Conservation (phyloP, 495 filamentous ascomycete genomes). For the Aspergillus nanangensis region DNA sequence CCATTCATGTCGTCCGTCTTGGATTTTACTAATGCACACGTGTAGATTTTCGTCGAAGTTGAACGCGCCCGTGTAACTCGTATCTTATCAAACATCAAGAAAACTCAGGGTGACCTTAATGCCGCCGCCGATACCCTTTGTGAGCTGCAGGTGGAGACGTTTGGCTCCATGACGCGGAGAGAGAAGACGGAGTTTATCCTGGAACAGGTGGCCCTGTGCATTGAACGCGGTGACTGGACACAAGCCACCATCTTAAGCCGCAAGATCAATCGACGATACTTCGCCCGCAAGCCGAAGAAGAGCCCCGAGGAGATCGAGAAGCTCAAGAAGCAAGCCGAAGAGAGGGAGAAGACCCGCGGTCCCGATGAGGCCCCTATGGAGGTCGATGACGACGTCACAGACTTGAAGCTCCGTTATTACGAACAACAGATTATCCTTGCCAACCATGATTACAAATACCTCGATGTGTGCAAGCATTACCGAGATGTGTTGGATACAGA, state of each 20-base stretch:
- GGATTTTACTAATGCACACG: slow-evolving; percentile 5
- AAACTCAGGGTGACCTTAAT: slow-evolving; percentile 83
- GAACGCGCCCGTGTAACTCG: slow-evolving; percentile 93
- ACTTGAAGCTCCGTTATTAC: slow-evolving; percentile 93
- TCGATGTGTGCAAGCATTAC: slow-evolving; percentile 97
- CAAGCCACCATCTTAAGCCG: slow-evolving; percentile 91
- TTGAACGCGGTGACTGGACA: slow-evolving; percentile 92
- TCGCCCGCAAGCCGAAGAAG: slow-evolving; percentile 85
- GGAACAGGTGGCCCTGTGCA: slow-evolving; percentile 90
- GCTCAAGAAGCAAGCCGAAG: slow-evolving; percentile 77
- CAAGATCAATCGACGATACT: slow-evolving; percentile 94
- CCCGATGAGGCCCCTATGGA: slow-evolving; percentile 71
- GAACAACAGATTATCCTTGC: slow-evolving; percentile 92
- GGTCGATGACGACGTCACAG: slow-evolving; percentile 85
- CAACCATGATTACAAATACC: slow-evolving; percentile 95
- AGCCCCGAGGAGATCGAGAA: slow-evolving; percentile 81
- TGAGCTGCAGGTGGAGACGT: slow-evolving; percentile 97
- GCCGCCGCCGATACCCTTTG: slow-evolving; percentile 89
- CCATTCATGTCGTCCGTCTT: neutral
- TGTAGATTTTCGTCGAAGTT: slow-evolving; percentile 94
- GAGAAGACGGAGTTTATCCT: slow-evolving; percentile 99
- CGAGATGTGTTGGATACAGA: slow-evolving; percentile 93
- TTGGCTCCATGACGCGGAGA: slow-evolving; percentile 93
- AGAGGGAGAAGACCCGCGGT: slow-evolving; percentile 66
- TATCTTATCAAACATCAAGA: slow-evolving; percentile 95